phyloP scores from a whole-genome alignment of 306 rosid genomes.

The Medicago arabica region DNA sequence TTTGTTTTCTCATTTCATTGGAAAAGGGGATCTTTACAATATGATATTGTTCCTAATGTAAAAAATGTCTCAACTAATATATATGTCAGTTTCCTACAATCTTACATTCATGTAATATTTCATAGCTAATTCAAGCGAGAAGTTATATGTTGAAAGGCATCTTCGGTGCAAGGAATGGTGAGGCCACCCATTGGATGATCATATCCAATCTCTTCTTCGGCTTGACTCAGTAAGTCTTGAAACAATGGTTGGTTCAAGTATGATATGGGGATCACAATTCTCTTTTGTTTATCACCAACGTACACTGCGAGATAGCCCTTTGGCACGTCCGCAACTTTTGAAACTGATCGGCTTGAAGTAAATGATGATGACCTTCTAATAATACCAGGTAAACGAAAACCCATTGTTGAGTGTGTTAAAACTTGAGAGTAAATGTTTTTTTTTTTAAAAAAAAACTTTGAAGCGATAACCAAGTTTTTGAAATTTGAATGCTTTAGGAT shows the following conservation, averaged over 20 bases:
- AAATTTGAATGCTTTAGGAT: constrained; percentile 21
- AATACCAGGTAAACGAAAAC: constrained; percentile 37
- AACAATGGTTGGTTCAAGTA: constrained; percentile 45
- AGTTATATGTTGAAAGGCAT: constrained; percentile 30
- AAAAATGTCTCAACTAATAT: constrained; percentile 26
- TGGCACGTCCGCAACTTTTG: constrained; percentile 39
- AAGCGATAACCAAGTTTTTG: background rate
- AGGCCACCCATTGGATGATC: constrained; percentile 52
- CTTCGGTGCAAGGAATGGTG: constrained; percentile 42
- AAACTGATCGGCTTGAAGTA: constrained; percentile 20
- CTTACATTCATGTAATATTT: constrained; percentile 10
- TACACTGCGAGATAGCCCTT: constrained; percentile 60
- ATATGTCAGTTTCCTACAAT: constrained; percentile 1
- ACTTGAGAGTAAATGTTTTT: constrained; percentile 17
- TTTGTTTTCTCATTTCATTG: background rate
- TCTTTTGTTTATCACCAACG: constrained; percentile 53
- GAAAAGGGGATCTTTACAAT: background rate
- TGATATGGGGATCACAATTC: constrained; percentile 47
- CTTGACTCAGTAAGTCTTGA: constrained; percentile 43
- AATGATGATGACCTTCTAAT: constrained; percentile 30
- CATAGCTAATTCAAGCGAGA: constrained; percentile 33
- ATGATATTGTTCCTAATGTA: background rate
- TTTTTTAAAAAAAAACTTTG: background rate
- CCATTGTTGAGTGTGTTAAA: constrained; percentile 38
- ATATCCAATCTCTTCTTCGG: constrained; percentile 48